These are phyloP conservation scores for Lactarius hatsudake DNA, from an alignment of 768 basidiomycete species.

Conservation along the genomic window DNA sequence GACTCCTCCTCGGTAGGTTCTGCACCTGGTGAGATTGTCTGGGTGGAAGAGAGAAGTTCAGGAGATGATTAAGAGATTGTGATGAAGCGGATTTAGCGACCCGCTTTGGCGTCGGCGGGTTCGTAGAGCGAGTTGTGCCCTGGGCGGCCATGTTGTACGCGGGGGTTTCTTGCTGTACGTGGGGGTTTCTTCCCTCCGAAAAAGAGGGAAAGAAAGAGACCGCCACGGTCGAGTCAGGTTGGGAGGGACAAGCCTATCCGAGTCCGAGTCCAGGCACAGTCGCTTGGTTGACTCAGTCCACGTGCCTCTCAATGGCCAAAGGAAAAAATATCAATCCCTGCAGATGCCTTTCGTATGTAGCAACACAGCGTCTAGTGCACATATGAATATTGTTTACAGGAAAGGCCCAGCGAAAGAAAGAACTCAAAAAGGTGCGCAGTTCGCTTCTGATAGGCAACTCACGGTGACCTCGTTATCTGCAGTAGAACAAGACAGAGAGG, in stretches of 20 bases:
- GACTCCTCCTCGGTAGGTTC: conserved; percentile 70
- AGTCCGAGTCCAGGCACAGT: background rate
- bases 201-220: conserved; percentile 42
- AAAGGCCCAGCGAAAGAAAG: conserved; percentile 90
- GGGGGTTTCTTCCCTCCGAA: conserved; percentile 47
- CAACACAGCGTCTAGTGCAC: background rate
- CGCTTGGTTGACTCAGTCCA: conserved; percentile 31
- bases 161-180: too few species aligned
- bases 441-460: background rate
- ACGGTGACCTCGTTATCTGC: conserved; percentile 30
- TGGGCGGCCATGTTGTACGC: conserved; percentile 28
- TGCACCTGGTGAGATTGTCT: conserved; percentile 61
- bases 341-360: conserved; percentile 84
- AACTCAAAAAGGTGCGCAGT: conserved; percentile 82
- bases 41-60: conserved; percentile 92
- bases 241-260: conserved; percentile 22
- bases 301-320: conserved; percentile 61
- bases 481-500: conserved; percentile 90
- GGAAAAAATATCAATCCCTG: conserved; percentile 88
- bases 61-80: conserved; percentile 77
- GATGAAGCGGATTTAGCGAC: conserved; percentile 64
- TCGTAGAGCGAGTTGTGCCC: conserved; percentile 31
- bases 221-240: conserved; percentile 23
- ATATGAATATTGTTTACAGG: conserved; percentile 46
- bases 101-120: conserved; percentile 51